These are phyloP conservation scores for Aspergillus sp. DNA, from an alignment of 2,329 filamentous ascomycete genomes.

Conservation along the genomic window DNA sequence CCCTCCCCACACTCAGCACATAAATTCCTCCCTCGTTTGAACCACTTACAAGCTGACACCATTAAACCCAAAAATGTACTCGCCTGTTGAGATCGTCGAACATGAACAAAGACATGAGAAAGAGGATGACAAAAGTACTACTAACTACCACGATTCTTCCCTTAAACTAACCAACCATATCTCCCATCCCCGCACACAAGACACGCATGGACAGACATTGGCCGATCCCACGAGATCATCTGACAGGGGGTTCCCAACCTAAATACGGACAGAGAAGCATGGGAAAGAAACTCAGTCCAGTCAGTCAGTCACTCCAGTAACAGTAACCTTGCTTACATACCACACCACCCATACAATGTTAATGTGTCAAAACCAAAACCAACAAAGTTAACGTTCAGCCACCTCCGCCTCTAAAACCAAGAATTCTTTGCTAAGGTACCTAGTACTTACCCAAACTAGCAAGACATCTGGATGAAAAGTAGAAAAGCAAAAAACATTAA, in stretches of 20 bases:
- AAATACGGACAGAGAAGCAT: background rate
- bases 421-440: background rate
- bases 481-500: background rate
- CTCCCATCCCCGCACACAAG: background rate
- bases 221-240: slow-evolving; percentile 4
- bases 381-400: background rate
- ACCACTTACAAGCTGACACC: background rate
- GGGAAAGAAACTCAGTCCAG: no score
- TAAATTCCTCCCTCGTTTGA: background rate
- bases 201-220: background rate
- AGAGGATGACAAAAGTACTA: background rate
- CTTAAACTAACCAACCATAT: background rate
- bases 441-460: background rate
- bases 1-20: background rate
- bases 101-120: background rate
- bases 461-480: background rate
- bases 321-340: background rate
- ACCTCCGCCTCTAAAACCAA: background rate
- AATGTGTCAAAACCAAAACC: background rate
- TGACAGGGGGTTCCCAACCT: background rate
- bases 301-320: background rate
- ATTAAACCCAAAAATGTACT: background rate
- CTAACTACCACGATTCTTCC: background rate
- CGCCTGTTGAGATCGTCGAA: background rate
- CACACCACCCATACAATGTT: background rate